phyloP scores from a whole-genome alignment of 208 protist genomes.

The Trypanosoma melophagium region DNA sequence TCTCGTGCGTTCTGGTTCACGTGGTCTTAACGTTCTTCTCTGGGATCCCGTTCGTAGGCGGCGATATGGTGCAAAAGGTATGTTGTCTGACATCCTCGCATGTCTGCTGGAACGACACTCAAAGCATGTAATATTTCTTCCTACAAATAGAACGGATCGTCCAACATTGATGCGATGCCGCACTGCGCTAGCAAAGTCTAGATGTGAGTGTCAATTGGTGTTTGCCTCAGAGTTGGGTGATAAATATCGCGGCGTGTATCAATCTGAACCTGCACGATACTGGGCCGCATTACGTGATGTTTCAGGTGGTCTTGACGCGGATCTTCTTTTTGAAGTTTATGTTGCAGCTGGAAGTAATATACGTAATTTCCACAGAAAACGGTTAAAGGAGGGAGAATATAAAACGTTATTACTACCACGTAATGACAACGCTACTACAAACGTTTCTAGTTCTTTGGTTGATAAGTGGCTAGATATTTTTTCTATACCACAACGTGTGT shows the following conservation, averaged over 20 bases:
- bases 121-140: slow-evolving; percentile 72
- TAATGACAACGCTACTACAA: not conserved
- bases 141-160: slow-evolving; percentile 85
- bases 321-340: slow-evolving; percentile 63
- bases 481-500: slow-evolving; percentile 33
- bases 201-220: slow-evolving; percentile 51
- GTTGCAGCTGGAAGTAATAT: slow-evolving; percentile 50
- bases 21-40: slow-evolving; percentile 64
- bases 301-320: slow-evolving; percentile 47
- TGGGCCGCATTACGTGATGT: slow-evolving; percentile 63
- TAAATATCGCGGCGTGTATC: slow-evolving; percentile 55
- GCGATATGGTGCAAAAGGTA: slow-evolving; percentile 69
- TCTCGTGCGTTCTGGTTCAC: slow-evolving; percentile 71
- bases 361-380: slow-evolving; percentile 45
- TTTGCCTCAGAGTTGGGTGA: slow-evolving; percentile 74
- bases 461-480: slow-evolving; percentile 60
- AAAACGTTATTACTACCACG: not conserved
- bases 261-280: slow-evolving; percentile 70
- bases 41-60: slow-evolving; percentile 55
- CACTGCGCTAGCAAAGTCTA: slow-evolving; percentile 63
- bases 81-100: slow-evolving; percentile 82
- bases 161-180: slow-evolving; percentile 73
- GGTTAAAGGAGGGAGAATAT: slow-evolving; percentile 18
- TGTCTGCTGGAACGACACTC: slow-evolving; percentile 62
- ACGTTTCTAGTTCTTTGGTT: slow-evolving; percentile 28